These are phyloP conservation scores for Monosporozyma aerobia DNA, from an alignment of 805 yeast species.

Conservation along the genomic window DNA sequence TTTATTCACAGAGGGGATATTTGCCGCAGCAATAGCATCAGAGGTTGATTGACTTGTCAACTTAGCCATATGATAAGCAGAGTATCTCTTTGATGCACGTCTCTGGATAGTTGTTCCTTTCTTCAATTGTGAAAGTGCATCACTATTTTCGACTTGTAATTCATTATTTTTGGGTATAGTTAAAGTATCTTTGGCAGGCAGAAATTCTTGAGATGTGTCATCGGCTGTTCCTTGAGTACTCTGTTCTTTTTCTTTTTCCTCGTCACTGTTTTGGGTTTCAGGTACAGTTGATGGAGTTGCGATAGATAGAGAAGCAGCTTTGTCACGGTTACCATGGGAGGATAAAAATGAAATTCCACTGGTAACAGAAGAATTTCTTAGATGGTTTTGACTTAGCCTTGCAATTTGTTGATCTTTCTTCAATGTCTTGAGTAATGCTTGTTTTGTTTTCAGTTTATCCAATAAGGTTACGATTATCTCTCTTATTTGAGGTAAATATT, in stretches of 20 bases:
- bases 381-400: constrained; percentile 6
- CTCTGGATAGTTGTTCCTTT: constrained; percentile 77
- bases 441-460: constrained; percentile 73
- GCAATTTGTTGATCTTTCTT: constrained; percentile 13
- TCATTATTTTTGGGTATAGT: constrained; percentile 5
- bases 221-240: not conserved
- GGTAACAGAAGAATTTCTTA: constrained; percentile 5
- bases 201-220: not conserved
- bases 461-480: constrained; percentile 75
- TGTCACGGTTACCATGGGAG: not conserved
- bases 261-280: not conserved
- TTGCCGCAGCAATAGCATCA: constrained; percentile 20
- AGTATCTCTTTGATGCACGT: constrained; percentile 86
- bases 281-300: not conserved
- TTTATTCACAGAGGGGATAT: constrained; percentile 5
- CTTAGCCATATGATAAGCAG: constrained; percentile 87
- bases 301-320: too few species aligned
- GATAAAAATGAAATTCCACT: constrained; percentile 3
- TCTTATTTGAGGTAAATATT: constrained; percentile 74
- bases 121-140: constrained; percentile 71
- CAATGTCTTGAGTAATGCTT: constrained; percentile 34
- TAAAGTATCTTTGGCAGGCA: not conserved
- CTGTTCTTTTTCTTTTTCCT: not conserved
- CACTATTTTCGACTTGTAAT: constrained; percentile 23
- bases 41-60: constrained; percentile 40